phyloP scores from a whole-genome alignment of 768 basidiomycete species.

The Piloderma croceum region DNA sequence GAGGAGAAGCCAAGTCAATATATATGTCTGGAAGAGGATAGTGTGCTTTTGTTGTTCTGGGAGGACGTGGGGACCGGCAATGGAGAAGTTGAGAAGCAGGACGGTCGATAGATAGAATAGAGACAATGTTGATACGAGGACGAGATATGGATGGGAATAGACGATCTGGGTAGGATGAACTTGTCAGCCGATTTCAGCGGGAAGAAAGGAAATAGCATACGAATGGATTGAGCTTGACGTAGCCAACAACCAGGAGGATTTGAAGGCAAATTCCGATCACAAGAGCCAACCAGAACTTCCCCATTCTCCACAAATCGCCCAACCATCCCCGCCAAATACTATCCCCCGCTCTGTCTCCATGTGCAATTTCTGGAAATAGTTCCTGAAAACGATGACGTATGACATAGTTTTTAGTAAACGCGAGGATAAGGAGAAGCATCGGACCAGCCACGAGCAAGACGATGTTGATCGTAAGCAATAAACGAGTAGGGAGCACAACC shows the following conservation, averaged over 20 bases:
- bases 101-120: conserved; percentile 46
- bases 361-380: no score
- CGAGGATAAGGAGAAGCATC: conserved; percentile 32
- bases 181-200: no score
- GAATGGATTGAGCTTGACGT: conserved; percentile 55
- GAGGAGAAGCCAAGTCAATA: conserved; percentile 55
- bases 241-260: conserved; percentile 41
- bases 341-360: conserved; percentile 6
- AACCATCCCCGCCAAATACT: conserved; percentile 23
- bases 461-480: conserved; percentile 52
- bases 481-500: conserved; percentile 47
- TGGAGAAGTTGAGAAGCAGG: conserved; percentile 35
- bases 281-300: conserved; percentile 60
- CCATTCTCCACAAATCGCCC: conserved; percentile 40
- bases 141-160: conserved; percentile 51
- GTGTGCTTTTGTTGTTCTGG: conserved; percentile 45
- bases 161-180: conserved; percentile 58
- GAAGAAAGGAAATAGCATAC: no score
- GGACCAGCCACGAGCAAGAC: conserved; percentile 61
- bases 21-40: conserved; percentile 48
- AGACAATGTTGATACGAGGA: conserved; percentile 44
- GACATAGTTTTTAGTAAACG: no score
- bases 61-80: conserved; percentile 21
- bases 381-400: no score
- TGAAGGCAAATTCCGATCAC: conserved; percentile 41